phyloP scores from a whole-genome alignment of 2,329 filamentous ascomycete genomes.

The Talaromyces sp. region DNA sequence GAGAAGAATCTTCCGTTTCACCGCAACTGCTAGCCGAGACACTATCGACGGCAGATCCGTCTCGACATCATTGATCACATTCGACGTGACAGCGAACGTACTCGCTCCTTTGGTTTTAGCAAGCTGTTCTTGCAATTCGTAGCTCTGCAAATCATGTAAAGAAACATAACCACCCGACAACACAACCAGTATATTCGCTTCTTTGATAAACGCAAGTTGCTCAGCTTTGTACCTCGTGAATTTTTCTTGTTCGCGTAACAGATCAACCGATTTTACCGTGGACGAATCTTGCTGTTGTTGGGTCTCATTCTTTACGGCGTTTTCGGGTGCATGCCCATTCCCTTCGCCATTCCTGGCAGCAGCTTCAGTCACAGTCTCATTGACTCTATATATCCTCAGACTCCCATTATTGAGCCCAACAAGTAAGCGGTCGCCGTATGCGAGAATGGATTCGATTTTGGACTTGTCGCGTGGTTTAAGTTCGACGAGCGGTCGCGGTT shows the following conservation, averaged over 20 bases:
- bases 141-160: slow-evolving; percentile 83
- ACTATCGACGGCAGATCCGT: slow-evolving; percentile 92
- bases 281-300: slow-evolving; percentile 9
- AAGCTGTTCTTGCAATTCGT: slow-evolving; percentile 75
- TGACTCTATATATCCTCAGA: slow-evolving; percentile 86
- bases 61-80: slow-evolving; percentile 83
- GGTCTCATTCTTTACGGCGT: slow-evolving; percentile 16
- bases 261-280: slow-evolving; percentile 63
- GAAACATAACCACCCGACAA: slow-evolving; percentile 87
- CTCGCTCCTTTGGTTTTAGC: slow-evolving; percentile 81
- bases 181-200: slow-evolving; percentile 85
- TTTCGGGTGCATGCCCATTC: slow-evolving; percentile 20
- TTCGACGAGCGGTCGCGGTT: slow-evolving; percentile 93
- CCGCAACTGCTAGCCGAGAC: slow-evolving; percentile 82
- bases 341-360: slow-evolving; percentile 19
- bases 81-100: slow-evolving; percentile 88
- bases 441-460: slow-evolving; percentile 91
- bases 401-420: slow-evolving; percentile 88
- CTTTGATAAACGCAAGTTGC: slow-evolving; percentile 92
- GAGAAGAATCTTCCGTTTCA: slow-evolving; percentile 82
- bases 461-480: slow-evolving; percentile 93
- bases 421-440: slow-evolving; percentile 86
- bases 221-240: slow-evolving; percentile 89
- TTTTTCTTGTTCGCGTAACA: slow-evolving; percentile 87
- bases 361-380: slow-evolving; percentile 51